Conservation (phyloP, 2,329 filamentous ascomycete species). For the Leptodontidium sp. region DNA sequence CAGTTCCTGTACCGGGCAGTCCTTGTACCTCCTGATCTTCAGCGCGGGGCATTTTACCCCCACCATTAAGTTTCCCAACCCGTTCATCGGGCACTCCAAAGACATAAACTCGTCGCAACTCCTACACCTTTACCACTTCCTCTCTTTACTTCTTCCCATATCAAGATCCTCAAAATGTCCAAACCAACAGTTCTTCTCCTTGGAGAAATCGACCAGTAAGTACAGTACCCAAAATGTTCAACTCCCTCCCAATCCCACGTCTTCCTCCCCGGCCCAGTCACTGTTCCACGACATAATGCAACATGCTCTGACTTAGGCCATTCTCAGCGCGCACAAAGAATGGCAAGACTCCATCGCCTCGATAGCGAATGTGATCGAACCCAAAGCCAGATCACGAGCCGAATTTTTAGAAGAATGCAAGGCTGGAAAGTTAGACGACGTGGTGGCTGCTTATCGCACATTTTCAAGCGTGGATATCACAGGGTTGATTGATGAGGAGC, state of each 20-base stretch:
- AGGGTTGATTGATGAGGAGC: conserved; percentile 73
- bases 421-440: conserved; percentile 71
- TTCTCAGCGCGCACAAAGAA: conserved; percentile 66
- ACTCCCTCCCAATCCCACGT: conserved; percentile 9
- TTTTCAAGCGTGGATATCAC: conserved; percentile 71
- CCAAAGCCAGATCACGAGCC: conserved; percentile 66
- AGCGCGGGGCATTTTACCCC: conserved; percentile 40
- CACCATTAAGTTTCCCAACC: conserved; percentile 29
- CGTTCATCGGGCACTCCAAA: background rate
- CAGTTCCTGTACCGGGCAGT: background rate
- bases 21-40: background rate
- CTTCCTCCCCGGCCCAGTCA: background rate
- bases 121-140: conserved; percentile 17
- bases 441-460: conserved; percentile 73
- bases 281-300: background rate
- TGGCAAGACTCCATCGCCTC: conserved; percentile 66
- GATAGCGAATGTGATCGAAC: conserved; percentile 70
- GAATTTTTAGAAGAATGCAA: conserved; percentile 75
- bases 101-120: conserved; percentile 15
- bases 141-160: conserved; percentile 8
- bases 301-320: conserved; percentile 18
- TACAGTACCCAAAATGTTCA: conserved; percentile 48
- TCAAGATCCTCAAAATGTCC: conserved; percentile 39
- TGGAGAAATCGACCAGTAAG: conserved; percentile 70
- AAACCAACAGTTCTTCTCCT: conserved; percentile 69